Conservation (phyloP, 2,329 filamentous ascomycete species). For the Diplocarpon rosae region DNA sequence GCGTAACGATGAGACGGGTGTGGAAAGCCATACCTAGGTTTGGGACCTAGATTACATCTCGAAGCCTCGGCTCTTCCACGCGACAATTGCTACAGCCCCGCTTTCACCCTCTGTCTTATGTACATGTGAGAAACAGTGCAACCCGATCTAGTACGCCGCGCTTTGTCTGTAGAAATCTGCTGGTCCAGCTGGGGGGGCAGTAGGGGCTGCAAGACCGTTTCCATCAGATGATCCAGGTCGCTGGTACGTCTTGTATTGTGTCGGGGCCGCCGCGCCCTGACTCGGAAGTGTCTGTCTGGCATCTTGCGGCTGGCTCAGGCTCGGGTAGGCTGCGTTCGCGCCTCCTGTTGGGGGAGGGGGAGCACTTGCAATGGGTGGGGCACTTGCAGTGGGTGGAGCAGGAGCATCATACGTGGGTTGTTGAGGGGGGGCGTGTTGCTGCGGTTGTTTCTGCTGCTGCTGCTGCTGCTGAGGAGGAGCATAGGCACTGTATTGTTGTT, state of each 20-base stretch:
- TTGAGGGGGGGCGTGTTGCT: constrained; percentile 14
- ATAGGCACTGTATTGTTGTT: constrained; percentile 26
- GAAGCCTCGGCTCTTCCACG: no score
- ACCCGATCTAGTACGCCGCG: constrained; percentile 23
- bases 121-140: background rate
- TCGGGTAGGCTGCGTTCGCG: constrained; percentile 19
- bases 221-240: constrained; percentile 21
- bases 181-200: constrained; percentile 31
- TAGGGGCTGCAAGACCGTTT: constrained; percentile 30
- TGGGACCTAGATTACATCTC: no score
- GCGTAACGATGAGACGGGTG: background rate
- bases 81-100: no score
- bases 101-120: background rate
- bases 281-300: constrained; percentile 40
- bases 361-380: constrained; percentile 11
- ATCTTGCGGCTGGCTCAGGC: constrained; percentile 34
- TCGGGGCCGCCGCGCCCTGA: constrained; percentile 28
- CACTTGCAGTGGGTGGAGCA: constrained; percentile 18
- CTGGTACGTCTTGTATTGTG: constrained; percentile 48
- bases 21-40: no score
- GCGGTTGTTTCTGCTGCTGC: constrained; percentile 9
- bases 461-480: constrained; percentile 19
- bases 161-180: constrained; percentile 45
- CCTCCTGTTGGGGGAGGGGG: constrained; percentile 20
- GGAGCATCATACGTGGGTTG: constrained; percentile 21